Conservation (phyloP, 2,329 filamentous ascomycete genomes). For the Pestalotiopsis sp. region DNA sequence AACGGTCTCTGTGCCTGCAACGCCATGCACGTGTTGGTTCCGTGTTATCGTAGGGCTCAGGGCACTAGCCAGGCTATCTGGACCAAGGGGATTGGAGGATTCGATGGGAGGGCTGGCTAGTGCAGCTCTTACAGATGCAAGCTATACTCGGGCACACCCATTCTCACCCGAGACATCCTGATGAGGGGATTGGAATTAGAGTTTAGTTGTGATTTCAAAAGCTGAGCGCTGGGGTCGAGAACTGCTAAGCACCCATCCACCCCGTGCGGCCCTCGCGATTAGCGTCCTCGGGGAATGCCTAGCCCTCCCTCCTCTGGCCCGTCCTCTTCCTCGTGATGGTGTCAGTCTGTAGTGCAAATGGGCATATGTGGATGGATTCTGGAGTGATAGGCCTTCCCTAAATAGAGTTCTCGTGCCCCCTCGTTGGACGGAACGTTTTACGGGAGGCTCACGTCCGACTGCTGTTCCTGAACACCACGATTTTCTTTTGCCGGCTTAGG, state of each 20-base stretch:
- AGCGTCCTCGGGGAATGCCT: not conserved
- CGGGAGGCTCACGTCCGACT: not conserved
- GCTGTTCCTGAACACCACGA: not conserved
- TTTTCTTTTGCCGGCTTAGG: not conserved
- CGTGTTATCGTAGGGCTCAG: not conserved
- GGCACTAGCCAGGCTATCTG: not conserved
- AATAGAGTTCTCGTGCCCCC: not conserved
- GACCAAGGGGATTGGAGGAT: not conserved
- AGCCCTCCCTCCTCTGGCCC: not conserved
- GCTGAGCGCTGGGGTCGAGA: not conserved
- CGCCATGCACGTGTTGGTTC: not conserved
- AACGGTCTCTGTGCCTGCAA: not conserved
- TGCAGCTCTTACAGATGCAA: not conserved
- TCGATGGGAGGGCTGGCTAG: not conserved
- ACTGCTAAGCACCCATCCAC: not conserved
- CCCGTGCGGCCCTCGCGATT: not conserved
- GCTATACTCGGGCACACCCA: not conserved
- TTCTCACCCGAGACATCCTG: not conserved
- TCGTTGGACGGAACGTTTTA: not conserved
- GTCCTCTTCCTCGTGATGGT: not conserved
- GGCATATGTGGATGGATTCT: not conserved
- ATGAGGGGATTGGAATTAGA: not conserved
- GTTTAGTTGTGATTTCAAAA: not conserved
- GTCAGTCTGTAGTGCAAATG: not conserved
- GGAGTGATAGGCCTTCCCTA: not conserved